phyloP scores from a whole-genome alignment of 1,284 basidiomycete species.

The Athelia psychrophila region DNA sequence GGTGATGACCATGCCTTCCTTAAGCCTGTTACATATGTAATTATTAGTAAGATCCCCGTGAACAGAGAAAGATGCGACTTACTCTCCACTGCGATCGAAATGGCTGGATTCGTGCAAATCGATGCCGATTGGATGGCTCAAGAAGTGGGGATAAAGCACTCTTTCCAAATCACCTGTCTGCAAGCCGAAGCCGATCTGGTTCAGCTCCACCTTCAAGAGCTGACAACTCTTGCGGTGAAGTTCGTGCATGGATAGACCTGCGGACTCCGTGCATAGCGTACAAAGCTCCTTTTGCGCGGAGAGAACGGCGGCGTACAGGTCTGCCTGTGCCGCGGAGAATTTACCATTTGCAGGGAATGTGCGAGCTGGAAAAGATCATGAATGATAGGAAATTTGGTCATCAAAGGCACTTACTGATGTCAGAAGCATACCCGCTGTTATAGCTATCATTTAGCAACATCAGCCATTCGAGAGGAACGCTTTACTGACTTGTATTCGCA shows the following conservation, averaged over 20 bases:
- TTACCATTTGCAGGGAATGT: constrained; percentile 85
- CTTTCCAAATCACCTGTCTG: constrained; percentile 67
- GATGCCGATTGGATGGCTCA: constrained; percentile 85
- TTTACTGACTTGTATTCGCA: constrained; percentile 78
- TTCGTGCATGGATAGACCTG: constrained; percentile 63
- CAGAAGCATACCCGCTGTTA: constrained; percentile 86
- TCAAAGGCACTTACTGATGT: constrained; percentile 68
- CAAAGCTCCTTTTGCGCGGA: constrained; percentile 73
- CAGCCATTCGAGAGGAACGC: not conserved
- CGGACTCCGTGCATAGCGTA: constrained; percentile 54
- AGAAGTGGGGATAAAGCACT: constrained; percentile 81
- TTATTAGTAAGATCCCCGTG: constrained; percentile 10
- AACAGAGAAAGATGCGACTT: constrained; percentile 17
- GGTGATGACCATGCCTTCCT: constrained; percentile 85
- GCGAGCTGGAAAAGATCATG: constrained; percentile 50
- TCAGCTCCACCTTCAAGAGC: constrained; percentile 71
- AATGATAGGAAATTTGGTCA: constrained; percentile 10
- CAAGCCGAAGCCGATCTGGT: constrained; percentile 80
- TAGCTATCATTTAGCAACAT: not conserved
- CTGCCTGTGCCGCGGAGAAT: constrained; percentile 81
- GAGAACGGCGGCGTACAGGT: constrained; percentile 87
- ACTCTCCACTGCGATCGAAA: constrained; percentile 43
- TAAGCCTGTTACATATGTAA: constrained; percentile 38
- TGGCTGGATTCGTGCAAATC: constrained; percentile 78
- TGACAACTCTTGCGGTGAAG: constrained; percentile 79